These are phyloP conservation scores for Isabelozyma heimii DNA, from an alignment of 805 yeast genomes.

Conservation along the genomic window DNA sequence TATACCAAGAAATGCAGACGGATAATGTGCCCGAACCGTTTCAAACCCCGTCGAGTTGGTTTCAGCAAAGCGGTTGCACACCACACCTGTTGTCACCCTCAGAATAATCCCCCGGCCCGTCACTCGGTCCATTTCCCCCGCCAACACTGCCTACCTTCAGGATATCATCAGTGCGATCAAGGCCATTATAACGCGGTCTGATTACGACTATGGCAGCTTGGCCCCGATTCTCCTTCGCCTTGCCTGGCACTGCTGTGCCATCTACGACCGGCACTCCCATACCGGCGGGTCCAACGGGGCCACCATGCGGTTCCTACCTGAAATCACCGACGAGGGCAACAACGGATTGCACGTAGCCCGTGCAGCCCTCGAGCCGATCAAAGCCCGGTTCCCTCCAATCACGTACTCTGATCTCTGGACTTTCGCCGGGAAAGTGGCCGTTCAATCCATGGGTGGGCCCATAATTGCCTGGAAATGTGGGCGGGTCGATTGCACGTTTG, in stretches of 20 bases:
- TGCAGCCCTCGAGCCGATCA: constrained; percentile 53
- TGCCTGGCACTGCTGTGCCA: constrained; percentile 89
- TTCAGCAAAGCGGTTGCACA: no score
- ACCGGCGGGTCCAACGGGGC: constrained; percentile 73
- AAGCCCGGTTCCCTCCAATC: constrained; percentile 55
- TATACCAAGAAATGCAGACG: background rate
- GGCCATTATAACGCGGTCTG: constrained; percentile 25
- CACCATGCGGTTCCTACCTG: constrained; percentile 38
- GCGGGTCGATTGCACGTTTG: constrained; percentile 31
- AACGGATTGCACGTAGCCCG: constrained; percentile 55
- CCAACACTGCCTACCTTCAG: constrained; percentile 8
- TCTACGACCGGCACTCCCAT: constrained; percentile 55
- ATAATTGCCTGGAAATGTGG: constrained; percentile 56
- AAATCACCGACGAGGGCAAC: constrained; percentile 52
- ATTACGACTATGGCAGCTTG: constrained; percentile 65
- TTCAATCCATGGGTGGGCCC: constrained; percentile 68
- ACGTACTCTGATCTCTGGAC: constrained; percentile 72
- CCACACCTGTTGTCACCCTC: background rate
- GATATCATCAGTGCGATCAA: constrained; percentile 33
- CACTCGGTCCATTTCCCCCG: constrained; percentile 7
- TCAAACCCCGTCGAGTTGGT: constrained; percentile 1
- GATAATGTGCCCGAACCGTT: background rate
- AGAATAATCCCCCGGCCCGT: background rate
- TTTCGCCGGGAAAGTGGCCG: constrained; percentile 62
- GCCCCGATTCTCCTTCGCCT: constrained; percentile 79